Evolutionary conservation across 2,329 filamentous ascomycete genomes (phyloP).

Genomic region (Cercospora beticola): DNA sequence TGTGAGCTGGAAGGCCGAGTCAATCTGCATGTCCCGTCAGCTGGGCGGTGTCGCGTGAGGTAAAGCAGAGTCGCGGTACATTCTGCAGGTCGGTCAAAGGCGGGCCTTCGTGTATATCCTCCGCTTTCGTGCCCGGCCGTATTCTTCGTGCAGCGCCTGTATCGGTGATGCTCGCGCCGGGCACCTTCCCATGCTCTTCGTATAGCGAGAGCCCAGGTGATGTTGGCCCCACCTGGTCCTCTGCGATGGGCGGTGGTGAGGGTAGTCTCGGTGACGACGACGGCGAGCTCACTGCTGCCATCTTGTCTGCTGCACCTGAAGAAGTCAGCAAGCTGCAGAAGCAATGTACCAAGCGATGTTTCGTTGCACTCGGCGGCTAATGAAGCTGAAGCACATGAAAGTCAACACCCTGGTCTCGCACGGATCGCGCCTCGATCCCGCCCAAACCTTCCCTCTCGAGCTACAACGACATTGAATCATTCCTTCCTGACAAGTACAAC

Average conservation of each 20-base stretch:
- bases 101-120: slow-evolving; percentile 88
- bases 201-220: slow-evolving; percentile 67
- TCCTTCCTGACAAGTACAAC: not conserved
- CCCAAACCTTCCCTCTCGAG: not conserved
- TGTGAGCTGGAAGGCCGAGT: slow-evolving; percentile 95
- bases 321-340: not conserved
- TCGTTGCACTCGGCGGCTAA: not conserved
- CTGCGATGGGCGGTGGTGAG: slow-evolving; percentile 89
- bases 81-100: slow-evolving; percentile 82
- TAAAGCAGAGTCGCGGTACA: slow-evolving; percentile 52
- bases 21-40: slow-evolving; percentile 62
- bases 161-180: slow-evolving; percentile 62
- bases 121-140: slow-evolving; percentile 86
- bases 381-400: slow-evolving; percentile 4
- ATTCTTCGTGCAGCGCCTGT: slow-evolving; percentile 79
- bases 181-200: slow-evolving; percentile 58
- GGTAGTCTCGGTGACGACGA: slow-evolving; percentile 89
- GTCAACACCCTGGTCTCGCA: not conserved
- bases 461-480: not conserved
- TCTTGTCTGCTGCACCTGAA: not conserved
- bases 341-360: not conserved
- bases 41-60: slow-evolving; percentile 9
- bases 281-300: slow-evolving; percentile 44
- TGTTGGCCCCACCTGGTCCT: slow-evolving; percentile 83
- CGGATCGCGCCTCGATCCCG: not conserved